Evolutionary conservation across 768 basidiomycete genomes (phyloP), one percentile per base, ranked within the genome.

Genomic region (Amanita pseudoporphyria): DNA sequence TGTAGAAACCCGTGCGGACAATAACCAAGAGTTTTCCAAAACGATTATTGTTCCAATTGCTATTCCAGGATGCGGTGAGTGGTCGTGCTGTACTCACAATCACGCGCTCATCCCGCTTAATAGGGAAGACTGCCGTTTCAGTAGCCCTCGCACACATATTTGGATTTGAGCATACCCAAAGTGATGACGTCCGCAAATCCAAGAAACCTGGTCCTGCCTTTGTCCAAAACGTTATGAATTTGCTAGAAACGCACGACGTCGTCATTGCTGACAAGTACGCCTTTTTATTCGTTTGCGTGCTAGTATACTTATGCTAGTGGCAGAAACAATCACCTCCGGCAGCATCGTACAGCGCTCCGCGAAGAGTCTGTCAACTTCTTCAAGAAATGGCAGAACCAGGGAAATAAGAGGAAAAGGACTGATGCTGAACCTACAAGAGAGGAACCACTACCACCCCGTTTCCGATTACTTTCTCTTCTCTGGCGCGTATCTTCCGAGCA

Each of bases 211-310:
- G 73, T 0, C 72, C 81, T 0, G 53, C 62, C 2, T 95, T 95
- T 62, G 59, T 89, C 47, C 81, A 71, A 61, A 93, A 88, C 52
- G 86, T 96, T 33, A 59, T 66, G 12, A 60, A 69, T 0, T 71
- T 87, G 1, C 69, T 97, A 21, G 61, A 76, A 47, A 70, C 62
- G 0, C 68, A 87, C 44, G 74, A 87, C 52, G 79, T 97, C 1
- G 94, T 98, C 19, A 88, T 89, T 53, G 93, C 94, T 22, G 96
- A 98, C 66, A 89, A 88, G 93, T 91, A 56, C 46, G 81, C 37
- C 1, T 24, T 35, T 32, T 31, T 13, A 4, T 18, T 3, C n/a
- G n/a, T 30, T 9, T 19, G 5, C 16, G 42, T 30, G 9, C 26
- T 28, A 10, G 2, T 30, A 10, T 24, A 12, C 3, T 26, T 42